Base-by-base conservation (phyloP, 495 filamentous ascomycete genomes). In the Penicillium soppii region DNA sequence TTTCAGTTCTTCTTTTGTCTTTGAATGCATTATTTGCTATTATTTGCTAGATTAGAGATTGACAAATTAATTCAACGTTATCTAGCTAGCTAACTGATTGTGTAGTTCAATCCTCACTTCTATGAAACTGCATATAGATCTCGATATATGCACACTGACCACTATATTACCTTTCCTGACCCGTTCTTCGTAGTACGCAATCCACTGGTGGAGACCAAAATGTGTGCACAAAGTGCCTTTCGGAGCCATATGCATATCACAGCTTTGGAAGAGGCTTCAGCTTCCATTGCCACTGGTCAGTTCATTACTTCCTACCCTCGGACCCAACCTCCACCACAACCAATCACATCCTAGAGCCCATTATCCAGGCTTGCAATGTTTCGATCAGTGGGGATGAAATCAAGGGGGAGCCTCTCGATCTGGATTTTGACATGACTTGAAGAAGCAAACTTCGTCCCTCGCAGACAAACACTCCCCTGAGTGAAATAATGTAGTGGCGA, bases 251-350 rank as follows among this genome's bases (percentile, higher is more conserved):
- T 39, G 45, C 45, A 48, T 13, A 39, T 39, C 29, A 44, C 27
- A 29, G 16, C 44, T 27, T 29, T n/a, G 45, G 23, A 39, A 48
- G 37, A 36, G 7, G 17, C 16, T n/a, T 10, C 35, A 29, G 9
- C 45, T 48, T 49, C 36, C 47, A 49, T 29, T 39, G 47, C 27
- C 19, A 49, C 47, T 49, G 47, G 47, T 41, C 47, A 25, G 17
- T 49, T 39, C 7, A 23, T 48, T 12, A 8, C 23, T 17, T 12
- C n/a, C 10, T 30, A 35, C 43, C 25, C 43, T 20, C 30, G 20
- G 43, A 19, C 43, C 43, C 25, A 12, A 17, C 46, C 46, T 21
- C 46, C 36, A 38, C 37, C 12, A 25, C 9, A 8, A 15, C 47
- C 47, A 49, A 49, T 49, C 47, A 49, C 12, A 49, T 30, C 20